Evolutionary conservation across 2,329 filamentous ascomycete genomes (phyloP).

Genomic region (Mollisia scopiformis): DNA sequence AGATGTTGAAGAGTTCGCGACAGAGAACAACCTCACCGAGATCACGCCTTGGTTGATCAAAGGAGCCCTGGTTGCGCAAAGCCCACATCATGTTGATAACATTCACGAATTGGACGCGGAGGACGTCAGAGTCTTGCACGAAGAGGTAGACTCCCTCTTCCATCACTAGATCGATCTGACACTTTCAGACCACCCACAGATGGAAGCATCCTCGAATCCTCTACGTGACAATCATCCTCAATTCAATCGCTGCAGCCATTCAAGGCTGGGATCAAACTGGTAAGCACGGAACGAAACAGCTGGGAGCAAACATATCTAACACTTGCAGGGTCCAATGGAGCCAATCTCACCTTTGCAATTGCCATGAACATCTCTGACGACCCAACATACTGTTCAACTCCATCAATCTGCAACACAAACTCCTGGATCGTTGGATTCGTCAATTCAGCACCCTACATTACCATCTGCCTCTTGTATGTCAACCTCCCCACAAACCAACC

Average conservation of each 20-base stretch:
- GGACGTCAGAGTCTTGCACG: constrained; percentile 36
- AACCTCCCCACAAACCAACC: neutral
- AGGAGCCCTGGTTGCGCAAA: constrained; percentile 45
- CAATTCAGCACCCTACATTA: constrained; percentile 57
- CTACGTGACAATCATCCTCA: constrained; percentile 68
- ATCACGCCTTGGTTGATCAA: constrained; percentile 21
- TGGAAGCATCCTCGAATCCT: constrained; percentile 66
- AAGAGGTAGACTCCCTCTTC: constrained; percentile 47
- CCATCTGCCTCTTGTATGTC: constrained; percentile 43
- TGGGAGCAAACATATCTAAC: neutral
- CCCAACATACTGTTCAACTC: constrained; percentile 1
- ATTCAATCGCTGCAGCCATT: constrained; percentile 69
- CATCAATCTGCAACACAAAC: constrained; percentile 17
- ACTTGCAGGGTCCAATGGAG: constrained; percentile 44
- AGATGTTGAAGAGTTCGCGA: constrained; percentile 62
- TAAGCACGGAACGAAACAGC: constrained; percentile 34
- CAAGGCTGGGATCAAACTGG: constrained; percentile 60
- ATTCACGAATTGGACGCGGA: constrained; percentile 36
- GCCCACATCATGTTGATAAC: constrained; percentile 21
- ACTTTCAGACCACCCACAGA: constrained; percentile 54
- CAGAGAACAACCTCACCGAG: constrained; percentile 55
- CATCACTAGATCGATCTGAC: neutral
- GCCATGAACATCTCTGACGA: constrained; percentile 41
- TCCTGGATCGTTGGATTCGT: constrained; percentile 60
- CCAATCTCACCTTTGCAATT: constrained; percentile 42